Evolutionary conservation across 139 green algal genomes (phyloP).

Genomic region (Haematococcus lacustris): DNA sequence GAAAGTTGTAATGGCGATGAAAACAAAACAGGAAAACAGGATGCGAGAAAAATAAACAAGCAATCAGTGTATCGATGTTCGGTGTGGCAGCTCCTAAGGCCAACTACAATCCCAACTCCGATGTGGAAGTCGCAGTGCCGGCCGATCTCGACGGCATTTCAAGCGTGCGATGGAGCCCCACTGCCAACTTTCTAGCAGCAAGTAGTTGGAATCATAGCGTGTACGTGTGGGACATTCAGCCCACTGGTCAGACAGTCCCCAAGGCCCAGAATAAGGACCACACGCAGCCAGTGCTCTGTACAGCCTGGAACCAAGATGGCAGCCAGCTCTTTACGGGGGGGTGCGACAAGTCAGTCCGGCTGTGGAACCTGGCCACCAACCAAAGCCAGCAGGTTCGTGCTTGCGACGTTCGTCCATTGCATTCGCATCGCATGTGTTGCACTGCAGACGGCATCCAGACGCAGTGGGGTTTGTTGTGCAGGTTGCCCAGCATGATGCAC

Average conservation of each 20-base stretch:
- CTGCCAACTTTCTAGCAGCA: constrained; percentile 79
- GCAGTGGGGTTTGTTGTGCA: too few species aligned
- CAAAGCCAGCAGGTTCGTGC: constrained; percentile 48
- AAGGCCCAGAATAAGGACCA: constrained; percentile 76
- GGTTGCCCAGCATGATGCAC: constrained; percentile 82
- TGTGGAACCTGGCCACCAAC: constrained; percentile 89
- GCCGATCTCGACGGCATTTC: constrained; percentile 70
- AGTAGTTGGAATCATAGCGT: constrained; percentile 86
- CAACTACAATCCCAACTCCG: constrained; percentile 71
- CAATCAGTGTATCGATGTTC: too few species aligned
- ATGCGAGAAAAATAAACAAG: too few species aligned
- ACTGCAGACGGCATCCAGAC: too few species aligned
- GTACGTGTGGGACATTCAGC: constrained; percentile 44
- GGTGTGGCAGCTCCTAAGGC: constrained; percentile 7
- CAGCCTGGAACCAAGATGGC: constrained; percentile 80
- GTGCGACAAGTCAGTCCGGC: constrained; percentile 87
- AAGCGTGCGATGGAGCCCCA: constrained; percentile 72
- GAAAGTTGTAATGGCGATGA: too few species aligned
- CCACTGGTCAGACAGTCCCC: constrained; percentile 57
- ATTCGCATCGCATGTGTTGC: too few species aligned
- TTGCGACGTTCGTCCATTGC: too few species aligned
- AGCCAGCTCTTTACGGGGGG: constrained; percentile 49
- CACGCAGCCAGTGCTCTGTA: constrained; percentile 76
- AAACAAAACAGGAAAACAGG: too few species aligned
- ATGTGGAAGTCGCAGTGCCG: constrained; percentile 61